phyloP scores from a whole-genome alignment of 208 protist species.

The Acanthamoeba quina region DNA sequence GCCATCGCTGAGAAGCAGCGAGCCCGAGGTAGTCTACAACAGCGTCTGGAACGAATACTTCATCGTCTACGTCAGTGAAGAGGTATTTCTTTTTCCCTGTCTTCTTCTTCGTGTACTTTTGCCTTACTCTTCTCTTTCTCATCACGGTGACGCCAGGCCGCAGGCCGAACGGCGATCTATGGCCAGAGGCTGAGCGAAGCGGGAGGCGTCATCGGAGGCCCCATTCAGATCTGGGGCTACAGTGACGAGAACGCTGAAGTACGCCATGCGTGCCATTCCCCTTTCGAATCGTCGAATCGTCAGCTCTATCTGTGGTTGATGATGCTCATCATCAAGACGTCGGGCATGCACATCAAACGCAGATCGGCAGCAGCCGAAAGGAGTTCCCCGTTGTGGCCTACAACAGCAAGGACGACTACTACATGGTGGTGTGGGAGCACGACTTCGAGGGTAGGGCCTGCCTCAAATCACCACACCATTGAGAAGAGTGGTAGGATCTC shows the following conservation, averaged over 20 bases:
- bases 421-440: conserved; percentile 14
- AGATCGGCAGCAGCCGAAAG: not conserved
- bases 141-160: not conserved
- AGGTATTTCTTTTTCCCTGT: not conserved
- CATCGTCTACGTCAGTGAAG: not conserved
- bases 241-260: not conserved
- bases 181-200: not conserved
- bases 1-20: not conserved
- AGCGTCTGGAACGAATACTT: not conserved
- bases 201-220: not conserved
- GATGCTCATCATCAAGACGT: no score
- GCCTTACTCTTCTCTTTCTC: not conserved
- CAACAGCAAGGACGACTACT: conserved; percentile 1
- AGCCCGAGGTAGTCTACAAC: conserved; percentile 4
- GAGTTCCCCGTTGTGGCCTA: conserved; percentile 7
- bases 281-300: no score
- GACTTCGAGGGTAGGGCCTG: not conserved
- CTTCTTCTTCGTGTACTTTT: not conserved
- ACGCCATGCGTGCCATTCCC: no score
- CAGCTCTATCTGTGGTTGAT: no score
- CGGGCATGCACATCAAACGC: no score
- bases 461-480: not conserved
- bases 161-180: not conserved
- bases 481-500: not conserved
- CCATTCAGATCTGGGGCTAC: not conserved